A percentile compares a stretch with the other conserved stretches of the same genome.
These are phyloP conservation scores for Climacium dendroides DNA, from an alignment of 225 moss, liverwort and hornwort genomes.

Conservation along the genomic window DNA sequence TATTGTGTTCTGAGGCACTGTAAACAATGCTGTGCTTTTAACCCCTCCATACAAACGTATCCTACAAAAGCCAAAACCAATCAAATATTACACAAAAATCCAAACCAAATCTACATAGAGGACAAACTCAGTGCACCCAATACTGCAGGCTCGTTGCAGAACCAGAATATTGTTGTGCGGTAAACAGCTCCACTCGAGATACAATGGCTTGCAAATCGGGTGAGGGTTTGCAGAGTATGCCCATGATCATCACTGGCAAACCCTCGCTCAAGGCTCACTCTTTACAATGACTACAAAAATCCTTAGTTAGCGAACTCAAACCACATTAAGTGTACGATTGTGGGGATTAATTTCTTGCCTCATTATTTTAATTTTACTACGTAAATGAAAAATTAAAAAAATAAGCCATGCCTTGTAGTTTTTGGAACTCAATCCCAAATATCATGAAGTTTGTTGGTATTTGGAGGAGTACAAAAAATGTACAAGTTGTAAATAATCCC, in stretches of 20 bases:
- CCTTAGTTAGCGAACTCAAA: neutral
- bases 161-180: neutral
- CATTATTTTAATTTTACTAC: no score
- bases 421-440: no score
- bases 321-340: no score
- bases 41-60: neutral
- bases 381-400: no score
- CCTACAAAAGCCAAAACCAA: conserved; percentile 5
- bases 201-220: neutral
- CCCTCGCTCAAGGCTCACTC: neutral
- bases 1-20: neutral
- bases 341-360: no score
- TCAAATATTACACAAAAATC: neutral
- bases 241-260: neutral
- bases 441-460: no score
- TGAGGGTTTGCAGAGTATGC: neutral
- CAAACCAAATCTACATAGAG: conserved; percentile 14
- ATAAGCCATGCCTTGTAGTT: no score
- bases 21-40: neutral
- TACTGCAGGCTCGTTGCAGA: neutral
- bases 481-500: no score
- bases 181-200: neutral
- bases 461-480: no score
- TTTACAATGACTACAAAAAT: conserved; percentile 5
- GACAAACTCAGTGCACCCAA: neutral